phyloP scores from a whole-genome alignment of 495 filamentous ascomycete genomes.

The Aspergillus kassunensis region DNA sequence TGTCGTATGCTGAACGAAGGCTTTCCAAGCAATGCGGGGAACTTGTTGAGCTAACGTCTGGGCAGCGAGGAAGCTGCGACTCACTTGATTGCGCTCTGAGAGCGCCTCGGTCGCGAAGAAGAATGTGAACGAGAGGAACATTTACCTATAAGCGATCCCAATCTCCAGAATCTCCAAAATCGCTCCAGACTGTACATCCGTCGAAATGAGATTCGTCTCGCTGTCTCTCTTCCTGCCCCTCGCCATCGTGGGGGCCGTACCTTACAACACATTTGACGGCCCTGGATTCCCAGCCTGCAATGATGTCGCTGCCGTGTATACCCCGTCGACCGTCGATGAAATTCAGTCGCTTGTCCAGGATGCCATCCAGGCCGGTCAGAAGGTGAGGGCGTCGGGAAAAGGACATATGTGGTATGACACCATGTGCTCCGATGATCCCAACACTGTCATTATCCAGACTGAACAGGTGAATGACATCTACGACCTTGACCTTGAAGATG shows the following conservation, averaged over 20 bases:
- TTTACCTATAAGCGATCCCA: neutral
- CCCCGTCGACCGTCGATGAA: neutral
- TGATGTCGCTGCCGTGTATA: constrained; percentile 10
- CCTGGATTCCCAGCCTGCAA: constrained; percentile 11
- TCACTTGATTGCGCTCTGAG: too few species aligned
- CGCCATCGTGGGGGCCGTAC: neutral
- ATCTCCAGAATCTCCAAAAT: too few species aligned
- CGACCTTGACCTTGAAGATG: constrained; percentile 9
- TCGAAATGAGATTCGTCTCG: neutral
- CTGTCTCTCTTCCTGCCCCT: neutral
- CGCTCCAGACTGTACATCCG: neutral
- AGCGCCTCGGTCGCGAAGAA: neutral
- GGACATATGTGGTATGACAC: constrained; percentile 17
- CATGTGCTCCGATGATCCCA: constrained; percentile 17
- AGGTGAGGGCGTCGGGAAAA: constrained; percentile 12
- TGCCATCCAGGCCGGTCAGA: constrained; percentile 9
- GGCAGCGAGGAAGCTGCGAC: too few species aligned
- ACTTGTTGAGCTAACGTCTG: too few species aligned
- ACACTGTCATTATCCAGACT: constrained; percentile 15
- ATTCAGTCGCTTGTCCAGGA: constrained; percentile 10
- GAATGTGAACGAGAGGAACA: neutral
- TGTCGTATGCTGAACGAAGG: too few species aligned
- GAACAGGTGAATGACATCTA: constrained; percentile 13
- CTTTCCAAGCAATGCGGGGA: too few species aligned
- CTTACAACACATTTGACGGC: constrained; percentile 16